Percentiles rank a stretch among this genome's conserved stretches.
Evolutionary conservation across 1,284 basidiomycete species (phyloP).

Genomic region (Ceratobasidium sp.): DNA sequence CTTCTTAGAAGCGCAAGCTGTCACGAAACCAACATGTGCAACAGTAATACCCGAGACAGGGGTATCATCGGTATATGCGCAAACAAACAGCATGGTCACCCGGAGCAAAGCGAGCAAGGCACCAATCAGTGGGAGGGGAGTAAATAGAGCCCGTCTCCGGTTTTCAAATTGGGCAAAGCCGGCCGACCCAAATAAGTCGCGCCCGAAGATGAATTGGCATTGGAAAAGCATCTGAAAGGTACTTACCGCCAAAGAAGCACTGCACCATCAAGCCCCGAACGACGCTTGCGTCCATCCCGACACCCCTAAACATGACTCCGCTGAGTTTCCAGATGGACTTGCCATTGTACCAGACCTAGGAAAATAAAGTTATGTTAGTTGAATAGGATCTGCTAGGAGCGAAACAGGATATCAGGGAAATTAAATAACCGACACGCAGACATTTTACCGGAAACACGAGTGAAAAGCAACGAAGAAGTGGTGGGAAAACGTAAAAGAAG

Average conservation of each 20-base stretch:
- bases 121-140: no score
- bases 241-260: constrained; percentile 31
- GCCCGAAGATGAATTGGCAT: no score
- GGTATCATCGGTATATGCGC: background rate
- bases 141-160: background rate
- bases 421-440: background rate
- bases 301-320: constrained; percentile 17
- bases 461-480: background rate
- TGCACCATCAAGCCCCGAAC: constrained; percentile 27
- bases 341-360: constrained; percentile 27
- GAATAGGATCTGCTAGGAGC: background rate
- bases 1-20: background rate
- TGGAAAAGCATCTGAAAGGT: background rate
- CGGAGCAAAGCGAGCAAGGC: constrained; percentile 8
- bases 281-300: constrained; percentile 30
- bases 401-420: background rate
- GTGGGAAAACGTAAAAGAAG: background rate
- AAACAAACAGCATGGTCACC: constrained; percentile 13
- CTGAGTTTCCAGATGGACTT: constrained; percentile 14
- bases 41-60: background rate
- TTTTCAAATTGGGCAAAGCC: no score
- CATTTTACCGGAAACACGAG: background rate
- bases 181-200: background rate
- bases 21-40: background rate
- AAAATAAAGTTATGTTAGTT: background rate